Conservation (phyloP, 2,329 filamentous ascomycete genomes). For the Aspergillus sp. region DNA sequence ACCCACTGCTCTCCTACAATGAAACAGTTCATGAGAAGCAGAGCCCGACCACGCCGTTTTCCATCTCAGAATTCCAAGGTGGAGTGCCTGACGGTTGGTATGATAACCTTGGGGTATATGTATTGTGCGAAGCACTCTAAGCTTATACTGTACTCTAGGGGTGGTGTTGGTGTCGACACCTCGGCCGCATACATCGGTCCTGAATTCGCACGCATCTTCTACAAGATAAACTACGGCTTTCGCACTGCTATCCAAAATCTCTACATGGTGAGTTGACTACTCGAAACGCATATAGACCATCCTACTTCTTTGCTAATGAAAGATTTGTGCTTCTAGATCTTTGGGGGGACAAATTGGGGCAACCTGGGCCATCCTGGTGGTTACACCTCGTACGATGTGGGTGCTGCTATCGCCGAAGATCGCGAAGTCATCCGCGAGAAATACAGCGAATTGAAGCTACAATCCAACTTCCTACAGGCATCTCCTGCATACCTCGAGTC, state of each 20-base stretch:
- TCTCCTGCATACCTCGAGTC: constrained; percentile 68
- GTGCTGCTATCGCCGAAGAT: constrained; percentile 66
- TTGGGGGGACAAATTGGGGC: constrained; percentile 79
- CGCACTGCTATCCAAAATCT: constrained; percentile 68
- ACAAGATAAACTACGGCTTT: constrained; percentile 71
- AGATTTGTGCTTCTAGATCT: constrained; percentile 50
- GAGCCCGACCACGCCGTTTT: constrained; percentile 5
- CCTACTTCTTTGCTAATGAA: too few relatives aligned
- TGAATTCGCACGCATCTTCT: constrained; percentile 59
- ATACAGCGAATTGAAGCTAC: constrained; percentile 73
- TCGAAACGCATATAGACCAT: not conserved
- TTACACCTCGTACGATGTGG: constrained; percentile 63
- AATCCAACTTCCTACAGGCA: constrained; percentile 72
- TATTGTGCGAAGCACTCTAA: not conserved
- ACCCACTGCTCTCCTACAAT: not conserved
- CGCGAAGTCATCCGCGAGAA: constrained; percentile 70
- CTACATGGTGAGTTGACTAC: constrained; percentile 60
- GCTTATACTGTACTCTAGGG: not conserved
- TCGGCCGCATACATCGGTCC: not conserved
- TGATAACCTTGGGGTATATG: not conserved
- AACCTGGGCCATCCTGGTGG: constrained; percentile 70
- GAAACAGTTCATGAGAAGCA: not conserved
- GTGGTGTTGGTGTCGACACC: not conserved
- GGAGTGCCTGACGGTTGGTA: constrained; percentile 1
- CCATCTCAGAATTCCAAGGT: constrained; percentile 13